Evolutionary conservation across 306 rosid species (phyloP), one percentile per base, ranked within the genome.

Genomic region (Prunus campanulata): DNA sequence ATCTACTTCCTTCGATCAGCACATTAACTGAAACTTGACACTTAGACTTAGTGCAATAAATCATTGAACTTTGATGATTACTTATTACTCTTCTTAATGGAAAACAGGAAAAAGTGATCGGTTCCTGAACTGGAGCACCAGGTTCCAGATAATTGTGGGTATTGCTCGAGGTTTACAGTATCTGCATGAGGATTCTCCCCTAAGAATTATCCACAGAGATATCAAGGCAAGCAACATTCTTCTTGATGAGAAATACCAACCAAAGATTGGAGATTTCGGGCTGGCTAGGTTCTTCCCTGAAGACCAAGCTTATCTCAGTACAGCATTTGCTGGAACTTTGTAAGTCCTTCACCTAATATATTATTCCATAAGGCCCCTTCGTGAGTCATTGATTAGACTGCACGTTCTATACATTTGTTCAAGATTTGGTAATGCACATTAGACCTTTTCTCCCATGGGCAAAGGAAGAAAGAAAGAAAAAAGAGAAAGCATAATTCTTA

Each of bases 191-290:
- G 97, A 94, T 84, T 94, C 97, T 8, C 96, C 90, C n/a, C 29
- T 87, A 11, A 81, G 97, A 88, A 91, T 94, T 74, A 85, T 94
- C 71, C 98, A 94, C 74, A 81, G 97, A 63, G 98, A 91, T 79
- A 90, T 94, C 79, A 94, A 94, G 82, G 98, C 98, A 61, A 94
- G 97, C 82, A 94, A 91, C 78, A 89, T 94, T 87, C 97, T 94
- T 83, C 98, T 94, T 66, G 96, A 94, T 71, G 91, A 84, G 1
- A 91, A 89, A 83, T 86, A 87, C 82, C 96, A 81, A 66, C 93
- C 97, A 1, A 94, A 80, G 90, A 94, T 94, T 51, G 97, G 98
- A 63, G 98, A 94, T 77, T 94, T 94, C 66, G 97, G 97, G 48
- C 83, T 94, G 42, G 98, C 98, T 44, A 86, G 95, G 81, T 94